Evolutionary conservation across 495 filamentous ascomycete species (phyloP).

Genomic region (Podospora sp.): DNA sequence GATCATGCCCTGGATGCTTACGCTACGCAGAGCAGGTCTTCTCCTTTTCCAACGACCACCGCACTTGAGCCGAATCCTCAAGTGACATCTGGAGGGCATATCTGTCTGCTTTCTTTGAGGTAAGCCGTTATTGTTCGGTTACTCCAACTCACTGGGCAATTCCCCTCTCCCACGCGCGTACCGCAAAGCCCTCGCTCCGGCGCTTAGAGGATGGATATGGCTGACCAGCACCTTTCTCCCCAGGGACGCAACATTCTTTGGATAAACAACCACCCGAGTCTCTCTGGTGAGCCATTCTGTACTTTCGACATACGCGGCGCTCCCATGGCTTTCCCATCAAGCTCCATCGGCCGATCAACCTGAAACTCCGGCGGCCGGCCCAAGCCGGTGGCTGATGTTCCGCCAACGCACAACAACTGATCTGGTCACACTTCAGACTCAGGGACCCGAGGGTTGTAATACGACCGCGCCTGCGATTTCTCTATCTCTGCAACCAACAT

Average conservation of each 20-base stretch:
- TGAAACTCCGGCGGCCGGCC: conserved; percentile 10
- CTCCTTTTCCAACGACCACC: not conserved
- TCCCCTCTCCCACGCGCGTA: not conserved
- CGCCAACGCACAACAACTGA: not conserved
- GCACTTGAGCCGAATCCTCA: not conserved
- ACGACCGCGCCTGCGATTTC: not conserved
- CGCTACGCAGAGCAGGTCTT: not conserved
- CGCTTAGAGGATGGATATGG: not conserved
- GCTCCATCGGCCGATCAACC: conserved; percentile 6
- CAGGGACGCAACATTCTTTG: not conserved
- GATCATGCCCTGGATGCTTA: not conserved
- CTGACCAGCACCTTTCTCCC: not conserved
- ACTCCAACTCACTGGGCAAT: not conserved
- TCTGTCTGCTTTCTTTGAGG: not conserved
- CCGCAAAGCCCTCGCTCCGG: not conserved
- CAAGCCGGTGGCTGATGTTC: conserved; percentile 5
- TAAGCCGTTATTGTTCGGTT: not conserved
- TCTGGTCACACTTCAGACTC: not conserved
- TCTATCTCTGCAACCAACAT: not conserved
- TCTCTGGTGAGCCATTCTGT: not conserved
- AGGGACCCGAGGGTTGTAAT: not conserved
- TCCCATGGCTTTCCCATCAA: not conserved
- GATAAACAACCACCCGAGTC: not conserved
- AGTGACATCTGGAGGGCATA: not conserved
- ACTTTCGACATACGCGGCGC: not conserved